phyloP scores from a whole-genome alignment of 2,329 filamentous ascomycete species.

The Hysterium pulicare region DNA sequence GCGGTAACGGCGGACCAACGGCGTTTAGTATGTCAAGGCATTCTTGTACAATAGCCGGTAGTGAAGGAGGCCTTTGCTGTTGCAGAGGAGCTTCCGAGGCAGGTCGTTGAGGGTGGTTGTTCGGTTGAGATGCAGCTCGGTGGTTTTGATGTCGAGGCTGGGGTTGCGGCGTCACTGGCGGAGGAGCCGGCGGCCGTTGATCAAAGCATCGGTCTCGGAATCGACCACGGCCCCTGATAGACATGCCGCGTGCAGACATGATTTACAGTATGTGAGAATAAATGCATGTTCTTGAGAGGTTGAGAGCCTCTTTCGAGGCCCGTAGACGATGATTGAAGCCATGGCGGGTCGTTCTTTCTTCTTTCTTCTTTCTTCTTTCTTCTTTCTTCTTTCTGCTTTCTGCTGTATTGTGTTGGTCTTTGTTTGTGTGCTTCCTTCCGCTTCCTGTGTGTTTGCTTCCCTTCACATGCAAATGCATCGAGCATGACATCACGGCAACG shows the following conservation, averaged over 20 bases:
- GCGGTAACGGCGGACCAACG: background rate
- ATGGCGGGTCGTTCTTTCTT: background rate
- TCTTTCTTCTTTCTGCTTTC: background rate
- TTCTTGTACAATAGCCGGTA: background rate
- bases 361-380: background rate
- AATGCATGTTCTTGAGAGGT: too few species aligned
- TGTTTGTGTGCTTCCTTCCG: too few species aligned
- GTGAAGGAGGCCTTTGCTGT: background rate
- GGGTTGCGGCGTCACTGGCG: background rate
- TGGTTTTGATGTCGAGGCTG: background rate
- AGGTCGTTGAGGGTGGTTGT: background rate
- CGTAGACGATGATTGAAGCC: background rate
- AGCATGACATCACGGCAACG: too few species aligned
- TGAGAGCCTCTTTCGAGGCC: too few species aligned
- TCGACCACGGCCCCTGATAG: too few species aligned
- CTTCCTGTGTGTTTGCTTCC: too few species aligned
- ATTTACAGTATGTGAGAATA: too few species aligned
- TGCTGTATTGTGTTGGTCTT: background rate
- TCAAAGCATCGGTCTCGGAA: too few species aligned
- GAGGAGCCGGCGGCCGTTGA: too few species aligned
- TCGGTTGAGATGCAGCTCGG: background rate
- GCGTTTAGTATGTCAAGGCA: conserved; percentile 2
- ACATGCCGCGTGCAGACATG: too few species aligned
- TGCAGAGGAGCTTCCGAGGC: background rate
- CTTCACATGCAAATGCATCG: background rate